Percentiles rank a stretch among this genome's conserved stretches.
Conservation (phyloP, 345 rosid genomes). For the Eutrema yunnanense region DNA sequence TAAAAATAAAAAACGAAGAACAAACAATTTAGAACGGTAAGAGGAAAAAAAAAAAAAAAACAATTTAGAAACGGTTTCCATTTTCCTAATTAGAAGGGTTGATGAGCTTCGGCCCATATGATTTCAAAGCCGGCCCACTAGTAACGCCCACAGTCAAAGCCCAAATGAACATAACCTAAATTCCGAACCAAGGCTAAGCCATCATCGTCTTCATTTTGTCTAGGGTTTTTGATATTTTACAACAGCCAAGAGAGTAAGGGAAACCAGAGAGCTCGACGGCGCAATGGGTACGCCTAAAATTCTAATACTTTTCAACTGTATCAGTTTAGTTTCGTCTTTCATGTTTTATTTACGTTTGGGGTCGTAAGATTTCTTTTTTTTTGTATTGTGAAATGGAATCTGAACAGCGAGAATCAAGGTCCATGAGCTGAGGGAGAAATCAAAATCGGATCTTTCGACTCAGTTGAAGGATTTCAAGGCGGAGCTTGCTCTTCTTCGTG, state of each 20-base stretch:
- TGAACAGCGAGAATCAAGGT: constrained; percentile 53
- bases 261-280: constrained; percentile 5
- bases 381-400: neutral
- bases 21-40: no score
- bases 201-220: neutral
- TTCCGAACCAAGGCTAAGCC: neutral
- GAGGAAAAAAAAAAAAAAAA: neutral
- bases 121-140: neutral
- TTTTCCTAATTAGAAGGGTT: neutral
- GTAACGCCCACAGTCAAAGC: neutral
- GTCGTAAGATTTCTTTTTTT: neutral
- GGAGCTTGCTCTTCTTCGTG: constrained; percentile 63
- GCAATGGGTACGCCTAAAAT: constrained; percentile 20
- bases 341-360: neutral
- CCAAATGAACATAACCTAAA: neutral
- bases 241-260: neutral
- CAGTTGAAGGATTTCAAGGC: constrained; percentile 53
- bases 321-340: no score
- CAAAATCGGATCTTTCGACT: constrained; percentile 39
- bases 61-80: neutral
- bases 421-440: constrained; percentile 53
- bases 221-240: constrained; percentile 13
- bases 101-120: neutral
- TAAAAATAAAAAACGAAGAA: no score
- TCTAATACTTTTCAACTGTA: neutral